Evolutionary conservation across 768 basidiomycete genomes (phyloP).

Genomic region (Trametes elegans): DNA sequence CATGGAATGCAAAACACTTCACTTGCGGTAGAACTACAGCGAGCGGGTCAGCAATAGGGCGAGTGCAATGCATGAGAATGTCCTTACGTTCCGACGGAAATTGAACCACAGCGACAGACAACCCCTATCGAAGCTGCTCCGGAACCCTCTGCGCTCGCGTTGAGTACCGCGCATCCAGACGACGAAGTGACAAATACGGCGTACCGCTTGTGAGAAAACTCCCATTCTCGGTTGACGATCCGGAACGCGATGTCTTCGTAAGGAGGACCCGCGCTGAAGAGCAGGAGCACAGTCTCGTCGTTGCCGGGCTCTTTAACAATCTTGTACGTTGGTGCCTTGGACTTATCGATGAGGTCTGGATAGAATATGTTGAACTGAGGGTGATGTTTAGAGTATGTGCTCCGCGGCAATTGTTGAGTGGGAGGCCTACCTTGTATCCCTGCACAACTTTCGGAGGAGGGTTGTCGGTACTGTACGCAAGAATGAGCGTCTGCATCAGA

Average conservation of each 20-base stretch:
- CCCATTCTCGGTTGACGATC: conserved; percentile 98
- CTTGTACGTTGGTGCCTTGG: conserved; percentile 95
- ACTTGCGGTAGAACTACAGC: conserved; percentile 82
- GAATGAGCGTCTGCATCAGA: neutral
- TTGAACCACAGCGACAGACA: conserved; percentile 96
- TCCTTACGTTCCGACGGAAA: conserved; percentile 86
- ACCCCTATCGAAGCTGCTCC: conserved; percentile 95
- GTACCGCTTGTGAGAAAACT: conserved; percentile 94
- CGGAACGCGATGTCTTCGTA: conserved; percentile 99
- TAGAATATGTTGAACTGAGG: conserved; percentile 93
- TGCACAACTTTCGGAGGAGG: conserved; percentile 99
- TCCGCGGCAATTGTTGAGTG: neutral
- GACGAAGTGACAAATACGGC: conserved; percentile 7
- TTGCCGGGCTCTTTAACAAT: conserved; percentile 93
- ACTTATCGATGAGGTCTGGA: conserved; percentile 97
- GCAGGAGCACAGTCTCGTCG: conserved; percentile 89
- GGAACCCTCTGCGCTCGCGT: conserved; percentile 69
- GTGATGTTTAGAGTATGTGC: neutral
- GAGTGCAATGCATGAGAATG: neutral
- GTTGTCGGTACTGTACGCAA: conserved; percentile 79
- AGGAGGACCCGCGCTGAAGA: conserved; percentile 95
- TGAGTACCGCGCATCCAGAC: conserved; percentile 11
- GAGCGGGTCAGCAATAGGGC: conserved; percentile 16
- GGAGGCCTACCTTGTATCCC: conserved; percentile 79
- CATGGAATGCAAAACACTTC: neutral